A percentile compares a stretch with the other conserved stretches of the same genome.
Conservation (phyloP, 371 early-diverging fungal species). For the Entomophthora muscae region DNA sequence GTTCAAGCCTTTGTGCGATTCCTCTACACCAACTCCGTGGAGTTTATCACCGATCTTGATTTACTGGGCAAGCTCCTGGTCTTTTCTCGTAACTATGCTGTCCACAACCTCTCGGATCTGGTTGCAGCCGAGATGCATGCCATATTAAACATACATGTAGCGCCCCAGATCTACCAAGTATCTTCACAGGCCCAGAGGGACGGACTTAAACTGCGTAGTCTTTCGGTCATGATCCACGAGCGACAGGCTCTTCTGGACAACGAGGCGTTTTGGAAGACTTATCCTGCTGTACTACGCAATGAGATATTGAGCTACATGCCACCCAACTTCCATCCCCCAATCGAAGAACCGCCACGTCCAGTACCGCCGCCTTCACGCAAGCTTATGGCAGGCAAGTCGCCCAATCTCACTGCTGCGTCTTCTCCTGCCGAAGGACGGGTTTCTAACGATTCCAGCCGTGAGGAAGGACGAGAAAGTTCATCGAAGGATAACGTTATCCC, state of each 20-base stretch:
- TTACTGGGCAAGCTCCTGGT: slow-evolving; percentile 43
- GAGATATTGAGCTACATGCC: slow-evolving; percentile 7
- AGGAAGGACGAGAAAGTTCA: not conserved
- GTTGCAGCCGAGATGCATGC: slow-evolving; percentile 46
- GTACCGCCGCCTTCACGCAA: too few relatives aligned
- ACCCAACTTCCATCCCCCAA: slow-evolving; percentile 6
- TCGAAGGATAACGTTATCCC: not conserved
- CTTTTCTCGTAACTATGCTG: slow-evolving; percentile 37
- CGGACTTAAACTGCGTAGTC: slow-evolving; percentile 36
- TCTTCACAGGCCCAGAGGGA: slow-evolving; percentile 35
- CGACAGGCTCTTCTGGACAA: not conserved
- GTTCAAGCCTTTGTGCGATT: slow-evolving; percentile 49
- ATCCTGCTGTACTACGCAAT: not conserved
- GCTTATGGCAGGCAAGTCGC: not conserved
- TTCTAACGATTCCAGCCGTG: not conserved
- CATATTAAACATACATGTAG: slow-evolving; percentile 37
- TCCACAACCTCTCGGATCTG: slow-evolving; percentile 35
- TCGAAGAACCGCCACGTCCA: not conserved
- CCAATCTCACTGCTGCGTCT: too few relatives aligned
- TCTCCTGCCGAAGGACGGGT: not conserved
- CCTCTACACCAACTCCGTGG: slow-evolving; percentile 50
- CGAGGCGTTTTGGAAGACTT: slow-evolving; percentile 4
- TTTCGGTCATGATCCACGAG: slow-evolving; percentile 33
- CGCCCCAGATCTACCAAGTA: slow-evolving; percentile 46
- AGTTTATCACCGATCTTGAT: slow-evolving; percentile 34